Conservation (phyloP, 106 monocot genomes). For the Posidonia australis region DNA sequence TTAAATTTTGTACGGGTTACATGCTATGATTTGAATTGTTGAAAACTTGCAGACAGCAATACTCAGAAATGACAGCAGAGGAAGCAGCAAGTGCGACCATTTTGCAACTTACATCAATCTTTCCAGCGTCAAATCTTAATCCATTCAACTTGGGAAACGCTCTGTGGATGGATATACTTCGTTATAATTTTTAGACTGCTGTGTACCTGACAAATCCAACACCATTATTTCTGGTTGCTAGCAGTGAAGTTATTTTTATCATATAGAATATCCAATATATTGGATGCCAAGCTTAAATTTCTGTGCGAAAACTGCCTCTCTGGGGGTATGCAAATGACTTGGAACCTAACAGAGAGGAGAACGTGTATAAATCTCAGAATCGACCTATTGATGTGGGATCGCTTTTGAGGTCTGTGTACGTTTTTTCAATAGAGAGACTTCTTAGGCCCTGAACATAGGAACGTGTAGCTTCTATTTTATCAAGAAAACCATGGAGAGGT, state of each 20-base stretch:
- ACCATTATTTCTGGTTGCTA: background rate
- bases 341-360: too few species aligned
- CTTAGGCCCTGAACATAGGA: too few species aligned
- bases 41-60: conserved; percentile 34
- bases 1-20: background rate
- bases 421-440: too few species aligned
- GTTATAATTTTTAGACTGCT: background rate
- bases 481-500: too few species aligned
- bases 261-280: too few species aligned
- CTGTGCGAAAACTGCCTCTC: too few species aligned
- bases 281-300: too few species aligned
- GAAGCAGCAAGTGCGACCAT: conserved; percentile 19
- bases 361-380: too few species aligned
- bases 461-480: too few species aligned
- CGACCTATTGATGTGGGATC: too few species aligned
- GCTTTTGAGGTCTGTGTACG: too few species aligned
- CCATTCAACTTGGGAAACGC: background rate
- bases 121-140: background rate
- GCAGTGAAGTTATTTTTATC: background rate
- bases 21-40: background rate
- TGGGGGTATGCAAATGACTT: too few species aligned
- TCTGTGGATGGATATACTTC: background rate
- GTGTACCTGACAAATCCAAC: background rate
- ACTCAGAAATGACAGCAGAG: conserved; percentile 26
- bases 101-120: conserved; percentile 45